Evolutionary conservation across 441 rosid genomes (phyloP), one percentile per base, ranked within the genome.

Genomic region (Jatropha podagrica): DNA sequence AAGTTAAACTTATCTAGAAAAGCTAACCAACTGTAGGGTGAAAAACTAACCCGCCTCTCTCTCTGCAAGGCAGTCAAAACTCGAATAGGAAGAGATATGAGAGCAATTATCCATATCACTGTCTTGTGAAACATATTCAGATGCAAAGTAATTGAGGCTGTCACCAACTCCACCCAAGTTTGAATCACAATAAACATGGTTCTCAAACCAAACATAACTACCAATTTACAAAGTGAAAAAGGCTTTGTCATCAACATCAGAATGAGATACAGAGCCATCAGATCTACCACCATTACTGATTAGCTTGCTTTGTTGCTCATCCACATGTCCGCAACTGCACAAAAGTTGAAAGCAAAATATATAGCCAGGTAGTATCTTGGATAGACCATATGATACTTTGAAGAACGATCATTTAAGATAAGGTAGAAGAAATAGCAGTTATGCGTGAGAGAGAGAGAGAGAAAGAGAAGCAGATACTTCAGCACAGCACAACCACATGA

Each of bases 1-100:
- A 73, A 68, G 13, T 20, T 23, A 55, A 55, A 12, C 56, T 46
- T n/a, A 20, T 9, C 42, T 4, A 23, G 14, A 27, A 68, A 38
- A 54, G 15, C 20, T 23, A 38, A 51, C 17, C 12, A 58, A 38
- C 7, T 48, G 40, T 7, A 27, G 40, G 49, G 32, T 12, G 11
- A 37, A 68, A 79, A 55, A 87, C 94, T 49, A 77, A 92, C 98
- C 98, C 83, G 81, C 58, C 78, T 82, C 81, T 92, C 97, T 73
- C 89, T 82, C 54, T 83, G 88, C 71, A 92, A 74, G n/a, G 89
- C 91, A 51, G 85, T 87, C 37, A 87, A 76, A 69, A 94, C 68
- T 12, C 91, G 88, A 18, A 77, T 9, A 0, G 98, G 97, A 76
- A 89, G 88, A 58, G 89, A 79, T 65, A 82, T 40, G 60, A 94